Base-by-base conservation (phyloP, 306 rosid genomes). In the Geum urbanum region DNA sequence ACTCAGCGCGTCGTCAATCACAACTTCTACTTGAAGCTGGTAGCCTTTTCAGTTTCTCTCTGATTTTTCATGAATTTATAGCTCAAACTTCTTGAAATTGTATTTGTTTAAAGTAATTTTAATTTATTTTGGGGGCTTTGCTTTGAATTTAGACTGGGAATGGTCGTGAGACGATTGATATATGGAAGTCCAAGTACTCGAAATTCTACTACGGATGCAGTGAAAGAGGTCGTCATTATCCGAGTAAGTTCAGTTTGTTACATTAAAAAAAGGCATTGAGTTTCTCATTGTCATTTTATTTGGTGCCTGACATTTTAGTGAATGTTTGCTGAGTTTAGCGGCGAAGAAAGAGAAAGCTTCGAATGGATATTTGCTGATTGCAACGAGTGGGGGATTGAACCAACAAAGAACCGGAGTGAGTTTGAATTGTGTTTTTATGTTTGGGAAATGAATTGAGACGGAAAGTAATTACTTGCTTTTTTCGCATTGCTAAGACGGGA, bases 361-460 rank as follows among this genome's bases (percentile, higher is more conserved):
- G 8, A 91, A 84, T 73, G 99, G 97, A 61, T 95, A 91, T 80
- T 86, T 95, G 84, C 96, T 95, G 72, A 89, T 95, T 68, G 99
- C 99, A 53, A 82, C 97, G 0, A 95, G 99, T 74, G 99, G 99
- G 79, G 99, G 99, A 68, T 78, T 95, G 70, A 91, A 95, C 77
- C 99, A 95, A 72, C 99, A 95, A 79, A 80, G 99, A 82, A 95
- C 95, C 18, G 99, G 99, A 69, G 99, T 95, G 79, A 87, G 96
- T 76, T 24, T 16, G 46, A 70, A 43, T 49, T 72, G 46, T 61
- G 74, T 39, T 67, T 24, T 61, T 32, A 47, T 77, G 40, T 54
- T 71, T 32, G 37, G 37, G 37, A 32, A 32, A 32, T 2, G 4
- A 32, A 32, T 32, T 32, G 37, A 32, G 37, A 32, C 37, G 0